Percentiles rank a stretch among this genome's conserved stretches.
Evolutionary conservation across 2,329 filamentous ascomycete species (phyloP).

Genomic region (Ophiostoma australiae): DNA sequence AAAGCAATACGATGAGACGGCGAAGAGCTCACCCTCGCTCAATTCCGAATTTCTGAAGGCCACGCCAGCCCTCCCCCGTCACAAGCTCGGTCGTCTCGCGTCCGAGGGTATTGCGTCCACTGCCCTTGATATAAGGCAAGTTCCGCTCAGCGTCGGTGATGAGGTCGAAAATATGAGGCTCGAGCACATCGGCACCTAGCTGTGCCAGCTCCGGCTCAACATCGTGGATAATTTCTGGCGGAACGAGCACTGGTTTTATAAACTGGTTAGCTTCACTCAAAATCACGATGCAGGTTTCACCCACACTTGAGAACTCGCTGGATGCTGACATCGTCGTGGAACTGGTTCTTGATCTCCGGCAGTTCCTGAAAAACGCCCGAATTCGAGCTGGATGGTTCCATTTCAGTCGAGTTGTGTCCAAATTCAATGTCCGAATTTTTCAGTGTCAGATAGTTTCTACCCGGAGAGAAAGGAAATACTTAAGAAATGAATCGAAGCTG

Average conservation of each 20-base stretch:
- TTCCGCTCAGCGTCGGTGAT: constrained; percentile 62
- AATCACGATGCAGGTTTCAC: constrained; percentile 23
- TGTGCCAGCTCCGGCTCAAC: constrained; percentile 43
- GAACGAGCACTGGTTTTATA: constrained; percentile 45
- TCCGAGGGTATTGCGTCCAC: constrained; percentile 58
- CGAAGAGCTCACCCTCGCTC: constrained; percentile 42
- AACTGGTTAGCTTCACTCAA: background rate
- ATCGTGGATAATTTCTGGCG: constrained; percentile 37
- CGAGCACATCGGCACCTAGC: constrained; percentile 51
- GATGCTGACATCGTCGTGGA: constrained; percentile 50
- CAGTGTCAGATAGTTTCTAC: too few species aligned
- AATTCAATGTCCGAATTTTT: too few species aligned
- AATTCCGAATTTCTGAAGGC: constrained; percentile 55
- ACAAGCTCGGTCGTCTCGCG: constrained; percentile 54
- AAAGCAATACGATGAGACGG: too few species aligned
- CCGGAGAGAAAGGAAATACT: background rate
- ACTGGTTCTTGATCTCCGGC: constrained; percentile 52
- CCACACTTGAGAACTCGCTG: constrained; percentile 49
- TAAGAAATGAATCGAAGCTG: background rate
- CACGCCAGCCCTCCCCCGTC: constrained; percentile 62
- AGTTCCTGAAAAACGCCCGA: constrained; percentile 54
- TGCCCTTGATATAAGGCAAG: constrained; percentile 54
- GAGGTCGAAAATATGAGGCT: constrained; percentile 50
- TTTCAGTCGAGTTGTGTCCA: constrained; percentile 25
- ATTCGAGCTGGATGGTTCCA: constrained; percentile 44